Percentiles rank a stretch among this genome's conserved stretches.
Evolutionary conservation across 140 eudicot genomes (phyloP).

Genomic region (Bidens hawaiensis): DNA sequence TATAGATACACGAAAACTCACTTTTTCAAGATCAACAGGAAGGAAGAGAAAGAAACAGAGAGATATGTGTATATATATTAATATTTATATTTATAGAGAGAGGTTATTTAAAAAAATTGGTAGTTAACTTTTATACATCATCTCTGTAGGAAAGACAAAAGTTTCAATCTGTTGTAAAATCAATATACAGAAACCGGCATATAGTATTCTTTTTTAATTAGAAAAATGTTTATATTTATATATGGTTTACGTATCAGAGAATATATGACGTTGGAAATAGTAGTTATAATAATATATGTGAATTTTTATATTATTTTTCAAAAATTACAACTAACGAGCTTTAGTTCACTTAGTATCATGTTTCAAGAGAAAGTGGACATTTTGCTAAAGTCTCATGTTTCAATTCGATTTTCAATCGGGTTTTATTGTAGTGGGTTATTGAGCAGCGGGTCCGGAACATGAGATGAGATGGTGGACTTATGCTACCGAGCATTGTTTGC

Average conservation of each 20-base stretch:
- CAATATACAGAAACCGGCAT: conserved; percentile 14
- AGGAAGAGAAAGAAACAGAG: conserved; percentile 13
- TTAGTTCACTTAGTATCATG: too few species aligned
- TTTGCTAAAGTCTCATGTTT: too few species aligned
- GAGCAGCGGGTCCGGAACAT: too few species aligned
- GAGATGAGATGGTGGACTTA: too few species aligned
- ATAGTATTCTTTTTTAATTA: background rate
- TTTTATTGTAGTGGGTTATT: too few species aligned
- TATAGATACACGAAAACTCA: conserved; percentile 55
- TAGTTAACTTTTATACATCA: conserved; percentile 31
- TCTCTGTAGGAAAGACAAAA: conserved; percentile 24
- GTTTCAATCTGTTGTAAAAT: conserved; percentile 12
- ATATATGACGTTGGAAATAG: conserved; percentile 23
- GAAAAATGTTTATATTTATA: background rate
- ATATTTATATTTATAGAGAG: background rate
- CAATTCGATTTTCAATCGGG: too few species aligned
- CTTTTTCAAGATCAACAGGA: conserved; percentile 35
- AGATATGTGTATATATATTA: too few species aligned
- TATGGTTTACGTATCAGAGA: conserved; percentile 17
- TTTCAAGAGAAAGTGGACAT: too few species aligned
- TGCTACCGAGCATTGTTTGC: too few species aligned
- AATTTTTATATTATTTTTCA: too few species aligned
- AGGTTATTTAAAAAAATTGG: too few species aligned
- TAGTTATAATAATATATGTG: background rate
- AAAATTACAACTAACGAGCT: too few species aligned